phyloP scores from a whole-genome alignment of 352 stramenopile species.

The Sclerospora graminicola region DNA sequence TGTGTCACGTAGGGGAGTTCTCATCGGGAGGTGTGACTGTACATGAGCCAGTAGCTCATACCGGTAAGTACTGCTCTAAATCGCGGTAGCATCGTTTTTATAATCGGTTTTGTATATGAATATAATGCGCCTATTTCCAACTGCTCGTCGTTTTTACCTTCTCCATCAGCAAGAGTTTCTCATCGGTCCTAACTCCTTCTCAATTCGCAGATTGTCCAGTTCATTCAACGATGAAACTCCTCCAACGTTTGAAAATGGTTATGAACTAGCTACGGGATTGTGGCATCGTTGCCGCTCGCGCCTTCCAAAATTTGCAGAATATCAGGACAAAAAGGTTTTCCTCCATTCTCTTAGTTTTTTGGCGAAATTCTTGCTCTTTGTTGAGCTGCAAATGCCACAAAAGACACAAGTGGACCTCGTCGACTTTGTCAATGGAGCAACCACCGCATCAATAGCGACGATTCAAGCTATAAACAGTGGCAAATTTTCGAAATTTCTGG shows the following conservation, averaged over 20 bases:
- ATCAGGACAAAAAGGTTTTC: constrained; percentile 18
- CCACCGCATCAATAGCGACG: constrained; percentile 20
- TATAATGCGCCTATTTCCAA: no score
- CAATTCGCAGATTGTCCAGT: no score
- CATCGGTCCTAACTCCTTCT: no score
- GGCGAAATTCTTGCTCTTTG: constrained; percentile 15
- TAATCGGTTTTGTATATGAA: no score
- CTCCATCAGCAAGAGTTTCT: no score
- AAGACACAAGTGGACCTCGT: constrained; percentile 26
- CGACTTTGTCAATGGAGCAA: constrained; percentile 37
- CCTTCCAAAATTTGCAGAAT: constrained; percentile 23
- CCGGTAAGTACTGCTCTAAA: no score
- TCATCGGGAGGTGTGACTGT: no score
- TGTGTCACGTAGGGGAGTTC: no score
- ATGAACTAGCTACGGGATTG: constrained; percentile 4
- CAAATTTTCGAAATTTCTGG: constrained; percentile 28
- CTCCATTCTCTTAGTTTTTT: constrained; percentile 4
- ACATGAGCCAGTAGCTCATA: no score
- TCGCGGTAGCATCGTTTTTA: no score
- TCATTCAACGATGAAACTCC: not conserved
- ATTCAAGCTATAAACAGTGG: constrained; percentile 27
- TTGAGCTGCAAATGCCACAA: constrained; percentile 26
- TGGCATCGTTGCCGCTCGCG: constrained; percentile 16
- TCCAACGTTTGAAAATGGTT: constrained; percentile 11
- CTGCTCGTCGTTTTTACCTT: no score